phyloP scores from a whole-genome alignment of 306 rosid species.

The Hippophae rhamnoides region DNA sequence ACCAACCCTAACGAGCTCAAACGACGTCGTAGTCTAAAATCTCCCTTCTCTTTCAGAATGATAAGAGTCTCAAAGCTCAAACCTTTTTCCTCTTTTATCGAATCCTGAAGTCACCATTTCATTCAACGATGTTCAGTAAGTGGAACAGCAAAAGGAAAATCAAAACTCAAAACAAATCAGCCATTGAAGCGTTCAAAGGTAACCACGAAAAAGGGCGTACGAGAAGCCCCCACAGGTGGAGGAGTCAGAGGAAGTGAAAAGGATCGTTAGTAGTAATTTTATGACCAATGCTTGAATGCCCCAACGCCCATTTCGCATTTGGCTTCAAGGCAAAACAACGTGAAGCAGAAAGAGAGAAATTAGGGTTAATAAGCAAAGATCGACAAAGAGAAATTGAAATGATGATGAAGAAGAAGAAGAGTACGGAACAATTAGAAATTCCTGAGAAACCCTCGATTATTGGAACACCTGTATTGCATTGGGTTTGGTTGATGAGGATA shows the following conservation, averaged over 20 bases:
- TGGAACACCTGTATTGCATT: slow-evolving; percentile 67
- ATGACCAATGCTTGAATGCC: slow-evolving; percentile 55
- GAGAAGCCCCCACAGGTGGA: slow-evolving; percentile 14
- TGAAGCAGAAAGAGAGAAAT: slow-evolving; percentile 57
- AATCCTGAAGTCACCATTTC: slow-evolving; percentile 24
- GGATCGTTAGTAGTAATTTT: slow-evolving; percentile 42
- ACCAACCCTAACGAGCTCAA: too few species aligned
- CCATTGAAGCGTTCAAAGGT: slow-evolving; percentile 37
- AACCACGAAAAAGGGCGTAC: slow-evolving; percentile 27
- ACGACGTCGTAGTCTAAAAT: too few species aligned
- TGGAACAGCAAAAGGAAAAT: slow-evolving; percentile 47
- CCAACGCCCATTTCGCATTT: slow-evolving; percentile 62
- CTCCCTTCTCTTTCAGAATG: slow-evolving; percentile 11
- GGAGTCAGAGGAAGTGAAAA: slow-evolving; percentile 33
- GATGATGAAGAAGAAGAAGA: slow-evolving; percentile 27
- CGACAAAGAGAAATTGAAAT: slow-evolving; percentile 62
- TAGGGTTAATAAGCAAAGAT: slow-evolving; percentile 80
- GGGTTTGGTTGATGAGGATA: slow-evolving; percentile 76
- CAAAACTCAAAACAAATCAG: slow-evolving; percentile 23
- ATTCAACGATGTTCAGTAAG: slow-evolving; percentile 39
- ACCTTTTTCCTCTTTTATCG: slow-evolving; percentile 10
- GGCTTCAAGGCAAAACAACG: slow-evolving; percentile 35
- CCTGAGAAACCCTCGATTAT: slow-evolving; percentile 49
- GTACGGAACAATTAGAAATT: slow-evolving; percentile 27
- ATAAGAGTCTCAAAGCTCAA: slow-evolving; percentile 25